Percentiles rank a stretch among this genome's conserved stretches.
phyloP scores from a whole-genome alignment of 805 yeast genomes.

The Spathaspora gorwiae region DNA sequence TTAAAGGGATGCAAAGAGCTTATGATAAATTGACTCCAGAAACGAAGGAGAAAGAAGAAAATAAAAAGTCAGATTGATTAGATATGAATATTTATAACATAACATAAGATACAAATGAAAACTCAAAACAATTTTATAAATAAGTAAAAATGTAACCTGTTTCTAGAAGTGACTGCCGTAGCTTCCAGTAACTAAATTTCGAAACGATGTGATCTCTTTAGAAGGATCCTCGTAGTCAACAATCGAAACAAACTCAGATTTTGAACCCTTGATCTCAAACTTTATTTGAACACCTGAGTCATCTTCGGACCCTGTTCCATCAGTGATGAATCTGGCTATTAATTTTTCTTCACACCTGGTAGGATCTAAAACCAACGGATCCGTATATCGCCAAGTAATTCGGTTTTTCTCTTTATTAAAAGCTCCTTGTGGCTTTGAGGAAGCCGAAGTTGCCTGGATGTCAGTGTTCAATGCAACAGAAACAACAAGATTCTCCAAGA shows the following conservation, averaged over 20 bases:
- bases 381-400: conserved; percentile 73
- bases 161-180: conserved; percentile 20
- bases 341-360: conserved; percentile 58
- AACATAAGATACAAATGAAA: background rate
- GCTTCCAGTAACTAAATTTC: conserved; percentile 47
- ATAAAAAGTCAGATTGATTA: conserved; percentile 1
- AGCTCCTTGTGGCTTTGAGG: conserved; percentile 88
- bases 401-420: conserved; percentile 83
- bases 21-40: conserved; percentile 37
- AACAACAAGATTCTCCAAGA: conserved; percentile 56
- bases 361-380: conserved; percentile 32
- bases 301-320: conserved; percentile 65
- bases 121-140: background rate
- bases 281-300: conserved; percentile 70
- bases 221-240: conserved; percentile 23
- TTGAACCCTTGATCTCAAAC: conserved; percentile 48
- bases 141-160: background rate
- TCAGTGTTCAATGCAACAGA: conserved; percentile 57
- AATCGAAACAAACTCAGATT: conserved; percentile 39
- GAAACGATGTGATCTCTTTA: conserved; percentile 38
- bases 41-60: conserved; percentile 1
- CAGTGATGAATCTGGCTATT: conserved; percentile 82
- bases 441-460: conserved; percentile 65
- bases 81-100: background rate
- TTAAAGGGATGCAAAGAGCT: conserved; percentile 45